A percentile compares a stretch with the other conserved stretches of the same genome.
phyloP scores from a whole-genome alignment of 139 green algal genomes.

The Haematococcus lacustris region DNA sequence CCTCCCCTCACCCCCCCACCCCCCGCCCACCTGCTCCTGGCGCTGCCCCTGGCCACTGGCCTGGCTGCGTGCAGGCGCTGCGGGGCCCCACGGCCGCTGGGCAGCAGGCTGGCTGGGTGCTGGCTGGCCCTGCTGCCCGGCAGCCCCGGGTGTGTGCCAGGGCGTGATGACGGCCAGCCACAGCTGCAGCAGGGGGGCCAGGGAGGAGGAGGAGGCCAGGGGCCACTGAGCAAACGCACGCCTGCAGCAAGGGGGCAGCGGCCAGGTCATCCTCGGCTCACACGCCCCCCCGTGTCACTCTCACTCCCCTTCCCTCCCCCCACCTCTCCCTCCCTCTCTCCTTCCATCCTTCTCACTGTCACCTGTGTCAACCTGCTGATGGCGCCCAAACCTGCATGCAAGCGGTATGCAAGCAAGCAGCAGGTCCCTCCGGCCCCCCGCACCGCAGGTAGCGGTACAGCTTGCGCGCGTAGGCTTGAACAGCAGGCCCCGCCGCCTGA shows the following conservation, averaged over 20 bases:
- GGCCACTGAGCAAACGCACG: constrained; percentile 59
- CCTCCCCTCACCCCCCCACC: too few relatives aligned
- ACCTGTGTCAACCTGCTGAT: neutral
- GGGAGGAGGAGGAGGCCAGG: constrained; percentile 18
- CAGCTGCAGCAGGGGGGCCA: constrained; percentile 50
- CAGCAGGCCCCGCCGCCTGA: constrained; percentile 11
- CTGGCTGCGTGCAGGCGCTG: too few relatives aligned
- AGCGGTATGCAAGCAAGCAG: neutral
- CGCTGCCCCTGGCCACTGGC: too few relatives aligned
- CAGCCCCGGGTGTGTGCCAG: constrained; percentile 40
- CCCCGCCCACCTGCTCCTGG: too few relatives aligned
- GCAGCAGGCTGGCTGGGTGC: too few relatives aligned
- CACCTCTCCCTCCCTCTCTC: neutral
- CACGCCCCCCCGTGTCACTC: neutral
- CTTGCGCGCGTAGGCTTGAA: constrained; percentile 53
- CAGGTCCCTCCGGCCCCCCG: neutral
- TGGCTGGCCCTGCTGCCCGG: too few relatives aligned
- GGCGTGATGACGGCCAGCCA: constrained; percentile 54
- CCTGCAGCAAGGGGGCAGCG: neutral
- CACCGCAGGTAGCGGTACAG: constrained; percentile 62
- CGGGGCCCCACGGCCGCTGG: too few relatives aligned
- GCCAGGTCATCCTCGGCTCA: neutral
- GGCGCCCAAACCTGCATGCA: neutral
- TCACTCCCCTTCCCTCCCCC: neutral
- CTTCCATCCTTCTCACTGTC: neutral